Conservation (phyloP, 495 filamentous ascomycete species). For the Podospora tetraspora region DNA sequence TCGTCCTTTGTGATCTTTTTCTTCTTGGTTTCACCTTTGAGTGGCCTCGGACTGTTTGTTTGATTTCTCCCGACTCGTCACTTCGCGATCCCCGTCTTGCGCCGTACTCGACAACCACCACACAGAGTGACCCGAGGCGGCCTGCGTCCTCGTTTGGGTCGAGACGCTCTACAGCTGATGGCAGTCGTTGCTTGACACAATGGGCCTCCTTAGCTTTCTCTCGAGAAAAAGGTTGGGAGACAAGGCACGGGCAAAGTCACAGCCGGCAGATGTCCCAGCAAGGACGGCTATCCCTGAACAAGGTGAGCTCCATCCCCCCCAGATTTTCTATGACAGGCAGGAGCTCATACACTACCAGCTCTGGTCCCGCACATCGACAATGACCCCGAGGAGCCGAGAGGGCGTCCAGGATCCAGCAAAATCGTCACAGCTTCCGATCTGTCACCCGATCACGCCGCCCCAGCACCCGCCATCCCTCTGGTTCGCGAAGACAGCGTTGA, state of each 20-base stretch:
- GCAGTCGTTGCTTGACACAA: conserved; percentile 23
- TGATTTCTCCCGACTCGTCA: background rate
- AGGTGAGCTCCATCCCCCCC: conserved; percentile 31
- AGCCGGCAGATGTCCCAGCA: conserved; percentile 28
- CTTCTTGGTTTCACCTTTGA: background rate
- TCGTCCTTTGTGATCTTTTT: background rate
- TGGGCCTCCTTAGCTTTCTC: conserved; percentile 43
- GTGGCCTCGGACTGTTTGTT: background rate
- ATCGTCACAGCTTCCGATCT: conserved; percentile 15
- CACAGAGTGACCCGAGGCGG: background rate
- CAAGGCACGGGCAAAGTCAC: conserved; percentile 26
- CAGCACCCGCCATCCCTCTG: conserved; percentile 29
- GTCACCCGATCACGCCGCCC: conserved; percentile 22
- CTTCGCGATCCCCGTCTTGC: background rate
- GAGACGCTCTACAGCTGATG: conserved; percentile 17
- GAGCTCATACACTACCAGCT: conserved; percentile 25
- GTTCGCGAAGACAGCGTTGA: conserved; percentile 22
- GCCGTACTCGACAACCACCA: background rate
- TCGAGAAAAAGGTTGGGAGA: conserved; percentile 26
- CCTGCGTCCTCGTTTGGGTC: background rate
- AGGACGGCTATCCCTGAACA: conserved; percentile 25
- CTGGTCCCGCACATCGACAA: conserved; percentile 17
- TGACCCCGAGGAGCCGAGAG: conserved; percentile 28
- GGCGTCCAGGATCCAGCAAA: conserved; percentile 25
- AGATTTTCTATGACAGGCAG: conserved; percentile 15